phyloP scores from a whole-genome alignment of 345 rosid genomes.

The Gossypioides kirkii region DNA sequence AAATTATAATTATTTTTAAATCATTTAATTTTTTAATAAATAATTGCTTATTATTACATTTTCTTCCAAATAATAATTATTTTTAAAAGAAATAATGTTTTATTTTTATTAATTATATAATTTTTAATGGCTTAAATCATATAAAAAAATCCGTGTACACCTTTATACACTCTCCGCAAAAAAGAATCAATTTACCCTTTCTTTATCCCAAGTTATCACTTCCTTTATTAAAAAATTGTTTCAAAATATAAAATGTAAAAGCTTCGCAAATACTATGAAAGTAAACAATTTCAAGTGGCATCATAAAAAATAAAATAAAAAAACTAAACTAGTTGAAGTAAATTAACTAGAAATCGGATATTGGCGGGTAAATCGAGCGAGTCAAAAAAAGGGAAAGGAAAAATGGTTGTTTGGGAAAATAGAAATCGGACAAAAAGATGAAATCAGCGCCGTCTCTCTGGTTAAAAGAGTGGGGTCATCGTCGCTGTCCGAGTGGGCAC shows the following conservation, averaged over 20 bases:
- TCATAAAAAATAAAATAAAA: neutral
- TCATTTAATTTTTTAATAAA: no score
- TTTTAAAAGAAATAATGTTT: no score
- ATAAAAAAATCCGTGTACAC: no score
- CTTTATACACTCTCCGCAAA: neutral
- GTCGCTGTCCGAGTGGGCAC: neutral
- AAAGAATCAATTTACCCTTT: neutral
- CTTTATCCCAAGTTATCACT: neutral
- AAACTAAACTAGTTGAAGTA: neutral
- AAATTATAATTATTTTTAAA: no score
- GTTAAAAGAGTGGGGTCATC: neutral
- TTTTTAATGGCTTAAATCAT: no score
- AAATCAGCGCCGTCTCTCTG: neutral
- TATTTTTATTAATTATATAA: no score
- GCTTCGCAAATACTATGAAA: neutral
- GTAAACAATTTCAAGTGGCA: neutral
- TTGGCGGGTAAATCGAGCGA: neutral
- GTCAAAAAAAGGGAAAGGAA: neutral
- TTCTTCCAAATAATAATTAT: no score
- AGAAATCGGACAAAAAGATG: neutral
- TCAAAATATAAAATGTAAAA: no score
- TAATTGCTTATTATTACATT: no score
- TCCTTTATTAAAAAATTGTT: neutral
- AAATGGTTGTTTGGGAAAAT: neutral
- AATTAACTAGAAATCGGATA: neutral